These are phyloP conservation scores for Rhizopus microsporus DNA, from an alignment of 371 early-diverging fungal species.

Conservation along the genomic window DNA sequence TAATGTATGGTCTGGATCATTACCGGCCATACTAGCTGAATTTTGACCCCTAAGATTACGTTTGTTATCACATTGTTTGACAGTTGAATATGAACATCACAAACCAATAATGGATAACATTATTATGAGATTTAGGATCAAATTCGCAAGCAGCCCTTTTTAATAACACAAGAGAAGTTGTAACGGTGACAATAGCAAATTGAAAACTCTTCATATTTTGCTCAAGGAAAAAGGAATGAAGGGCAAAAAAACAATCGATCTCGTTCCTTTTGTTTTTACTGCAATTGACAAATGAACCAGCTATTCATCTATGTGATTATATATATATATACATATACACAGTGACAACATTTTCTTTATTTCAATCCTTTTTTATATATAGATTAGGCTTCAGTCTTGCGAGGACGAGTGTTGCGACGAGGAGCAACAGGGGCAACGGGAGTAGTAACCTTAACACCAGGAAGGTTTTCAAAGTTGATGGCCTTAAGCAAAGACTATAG, in stretches of 20 bases:
- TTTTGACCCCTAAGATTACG: slow-evolving; percentile 25
- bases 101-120: slow-evolving; percentile 28
- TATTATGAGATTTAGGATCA: slow-evolving; percentile 20
- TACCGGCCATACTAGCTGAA: slow-evolving; percentile 19
- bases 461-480: slow-evolving; percentile 88
- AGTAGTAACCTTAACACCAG: slow-evolving; percentile 66
- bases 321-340: not conserved
- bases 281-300: not conserved
- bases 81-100: not conserved
- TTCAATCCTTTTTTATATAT: not conserved
- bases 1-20: slow-evolving; percentile 11
- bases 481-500: slow-evolving; percentile 92
- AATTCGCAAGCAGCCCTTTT: slow-evolving; percentile 7
- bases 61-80: not conserved
- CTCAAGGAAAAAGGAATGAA: not conserved
- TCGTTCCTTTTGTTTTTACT: not conserved
- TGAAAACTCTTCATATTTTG: not conserved
- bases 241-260: not conserved
- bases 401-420: slow-evolving; percentile 37
- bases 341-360: not conserved
- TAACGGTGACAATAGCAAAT: not conserved
- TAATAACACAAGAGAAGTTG: not conserved
- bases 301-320: not conserved
- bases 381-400: slow-evolving; percentile 27
- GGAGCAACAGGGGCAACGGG: slow-evolving; percentile 43